Percentiles rank a stretch among this genome's conserved stretches.
phyloP scores from a whole-genome alignment of 2,329 filamentous ascomycete genomes.

The Colletotrichum limetticola region DNA sequence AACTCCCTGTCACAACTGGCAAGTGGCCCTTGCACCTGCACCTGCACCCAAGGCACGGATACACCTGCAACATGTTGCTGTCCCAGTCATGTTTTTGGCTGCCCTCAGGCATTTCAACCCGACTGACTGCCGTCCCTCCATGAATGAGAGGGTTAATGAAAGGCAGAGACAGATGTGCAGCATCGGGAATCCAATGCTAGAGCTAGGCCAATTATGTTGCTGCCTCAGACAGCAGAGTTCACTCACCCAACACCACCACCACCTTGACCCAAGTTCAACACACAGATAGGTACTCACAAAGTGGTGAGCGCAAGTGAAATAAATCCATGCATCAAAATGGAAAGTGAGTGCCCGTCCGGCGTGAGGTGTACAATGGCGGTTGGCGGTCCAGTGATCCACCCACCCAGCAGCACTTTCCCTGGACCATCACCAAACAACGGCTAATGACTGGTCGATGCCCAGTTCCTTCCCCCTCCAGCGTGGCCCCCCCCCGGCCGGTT shows the following conservation, averaged over 20 bases:
- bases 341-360: neutral
- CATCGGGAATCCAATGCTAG: neutral
- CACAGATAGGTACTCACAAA: neutral
- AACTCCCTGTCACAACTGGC: neutral
- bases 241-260: neutral
- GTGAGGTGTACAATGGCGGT: neutral
- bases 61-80: neutral
- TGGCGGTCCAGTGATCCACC: neutral
- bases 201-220: neutral
- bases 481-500: neutral
- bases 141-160: neutral
- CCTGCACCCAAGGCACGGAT: neutral
- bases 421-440: neutral
- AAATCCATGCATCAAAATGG: neutral
- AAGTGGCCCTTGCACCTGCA: conserved; percentile 9
- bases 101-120: neutral
- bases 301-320: neutral
- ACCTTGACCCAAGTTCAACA: neutral
- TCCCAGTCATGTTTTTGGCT: neutral
- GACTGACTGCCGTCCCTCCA: neutral
- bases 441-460: neutral
- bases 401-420: neutral
- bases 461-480: neutral
- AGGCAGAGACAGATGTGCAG: neutral
- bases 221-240: neutral